These are phyloP conservation scores for Chaetoscypha palmicola DNA, from an alignment of 2,329 filamentous ascomycete species.

Conservation along the genomic window DNA sequence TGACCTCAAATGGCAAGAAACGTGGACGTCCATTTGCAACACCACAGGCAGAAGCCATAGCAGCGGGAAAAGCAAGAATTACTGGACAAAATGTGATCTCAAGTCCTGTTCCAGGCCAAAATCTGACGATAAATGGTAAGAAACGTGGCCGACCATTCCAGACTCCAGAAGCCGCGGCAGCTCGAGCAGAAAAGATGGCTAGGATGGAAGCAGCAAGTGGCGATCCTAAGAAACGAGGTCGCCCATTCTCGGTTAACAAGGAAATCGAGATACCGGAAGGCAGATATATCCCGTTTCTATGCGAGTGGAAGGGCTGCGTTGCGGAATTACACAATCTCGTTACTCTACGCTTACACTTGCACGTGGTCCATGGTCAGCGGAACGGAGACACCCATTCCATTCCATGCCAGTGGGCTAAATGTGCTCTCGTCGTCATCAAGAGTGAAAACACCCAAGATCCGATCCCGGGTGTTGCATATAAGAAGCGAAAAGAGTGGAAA, in stretches of 20 bases:
- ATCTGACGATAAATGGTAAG: slow-evolving; percentile 5
- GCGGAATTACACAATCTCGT: slow-evolving; percentile 57
- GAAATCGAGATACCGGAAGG: slow-evolving; percentile 28
- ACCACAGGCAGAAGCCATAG: background rate
- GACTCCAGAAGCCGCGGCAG: slow-evolving; percentile 12
- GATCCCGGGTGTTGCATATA: slow-evolving; percentile 12
- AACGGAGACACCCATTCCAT: slow-evolving; percentile 26
- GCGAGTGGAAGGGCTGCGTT: slow-evolving; percentile 52
- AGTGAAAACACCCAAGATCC: background rate
- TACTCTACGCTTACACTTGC: slow-evolving; percentile 49
- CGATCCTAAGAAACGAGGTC: slow-evolving; percentile 14
- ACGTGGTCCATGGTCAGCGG: slow-evolving; percentile 39
- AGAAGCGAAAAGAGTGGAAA: slow-evolving; percentile 33
- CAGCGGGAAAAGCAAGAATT: background rate
- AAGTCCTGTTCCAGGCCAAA: background rate
- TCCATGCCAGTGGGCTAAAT: slow-evolving; percentile 36
- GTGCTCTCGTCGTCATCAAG: slow-evolving; percentile 29
- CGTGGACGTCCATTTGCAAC: slow-evolving; percentile 14
- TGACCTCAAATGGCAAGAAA: slow-evolving; percentile 3
- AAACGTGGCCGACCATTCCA: slow-evolving; percentile 20
- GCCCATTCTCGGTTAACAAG: slow-evolving; percentile 10
- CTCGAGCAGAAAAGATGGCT: slow-evolving; percentile 11
- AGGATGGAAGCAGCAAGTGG: background rate
- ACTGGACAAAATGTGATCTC: background rate
- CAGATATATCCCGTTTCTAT: slow-evolving; percentile 46